phyloP scores from a whole-genome alignment of 306 rosid species.

The Luffa acutangula region DNA sequence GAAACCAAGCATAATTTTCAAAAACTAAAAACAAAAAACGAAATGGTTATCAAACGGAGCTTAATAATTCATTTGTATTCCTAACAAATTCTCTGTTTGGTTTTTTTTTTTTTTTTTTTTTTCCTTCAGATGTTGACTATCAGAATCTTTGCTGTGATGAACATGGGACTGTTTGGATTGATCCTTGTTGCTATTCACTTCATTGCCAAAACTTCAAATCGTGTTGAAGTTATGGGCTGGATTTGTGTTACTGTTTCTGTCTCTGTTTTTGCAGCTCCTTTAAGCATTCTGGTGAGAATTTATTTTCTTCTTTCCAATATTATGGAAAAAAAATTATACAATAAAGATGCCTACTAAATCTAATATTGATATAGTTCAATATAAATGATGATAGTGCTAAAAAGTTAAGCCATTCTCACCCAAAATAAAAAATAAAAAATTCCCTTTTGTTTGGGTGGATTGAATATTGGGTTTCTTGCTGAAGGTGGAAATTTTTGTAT shows the following conservation, averaged over 20 bases:
- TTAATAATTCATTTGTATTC: no score
- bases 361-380: background rate
- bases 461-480: background rate
- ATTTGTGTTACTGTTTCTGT: conserved; percentile 52
- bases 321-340: background rate
- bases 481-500: background rate
- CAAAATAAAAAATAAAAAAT: background rate
- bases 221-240: conserved; percentile 66
- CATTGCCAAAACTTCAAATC: conserved; percentile 17
- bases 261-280: conserved; percentile 72
- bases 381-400: background rate
- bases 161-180: conserved; percentile 36
- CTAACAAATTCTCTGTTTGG: background rate
- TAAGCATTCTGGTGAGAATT: conserved; percentile 64
- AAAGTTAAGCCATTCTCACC: background rate
- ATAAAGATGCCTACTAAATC: background rate
- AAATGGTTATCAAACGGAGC: no score
- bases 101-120: background rate
- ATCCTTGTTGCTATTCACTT: conserved; percentile 39
- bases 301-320: background rate
- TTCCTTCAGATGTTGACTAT: conserved; percentile 38
- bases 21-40: no score
- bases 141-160: conserved; percentile 44
- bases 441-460: background rate
- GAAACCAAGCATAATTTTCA: no score